phyloP scores from a whole-genome alignment of 1,139 yeast species.

The Saccharomyces hybrid region DNA sequence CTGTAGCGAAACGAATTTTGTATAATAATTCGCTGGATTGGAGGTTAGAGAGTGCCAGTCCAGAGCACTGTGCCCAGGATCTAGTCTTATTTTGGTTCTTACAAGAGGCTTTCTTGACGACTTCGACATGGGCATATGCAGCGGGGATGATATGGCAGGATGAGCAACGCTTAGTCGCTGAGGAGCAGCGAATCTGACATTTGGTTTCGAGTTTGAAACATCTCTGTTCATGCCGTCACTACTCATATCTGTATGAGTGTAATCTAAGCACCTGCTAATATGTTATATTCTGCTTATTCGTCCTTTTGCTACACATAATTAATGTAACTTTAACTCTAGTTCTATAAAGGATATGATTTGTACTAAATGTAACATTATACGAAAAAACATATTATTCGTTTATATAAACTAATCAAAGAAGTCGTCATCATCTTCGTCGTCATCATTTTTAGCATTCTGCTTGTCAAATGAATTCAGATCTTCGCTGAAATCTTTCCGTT shows the following conservation, averaged over 20 bases:
- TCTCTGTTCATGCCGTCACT: not conserved
- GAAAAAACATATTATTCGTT: not conserved
- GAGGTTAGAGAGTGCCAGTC: constrained; percentile 27
- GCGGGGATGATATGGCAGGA: constrained; percentile 4
- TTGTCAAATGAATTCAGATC: constrained; percentile 24
- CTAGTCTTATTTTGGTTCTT: constrained; percentile 25
- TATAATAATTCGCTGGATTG: not conserved
- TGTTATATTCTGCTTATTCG: no score
- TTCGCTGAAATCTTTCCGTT: constrained; percentile 37
- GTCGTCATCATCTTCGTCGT: constrained; percentile 34
- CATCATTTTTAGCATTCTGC: constrained; percentile 23
- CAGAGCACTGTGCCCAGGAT: constrained; percentile 31
- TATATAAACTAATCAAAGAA: constrained; percentile 33
- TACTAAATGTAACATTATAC: not conserved
- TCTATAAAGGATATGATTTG: no score
- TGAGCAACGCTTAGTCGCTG: not conserved
- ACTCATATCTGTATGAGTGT: not conserved
- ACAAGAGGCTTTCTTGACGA: constrained; percentile 9
- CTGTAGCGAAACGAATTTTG: not conserved
- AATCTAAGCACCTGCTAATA: no score
- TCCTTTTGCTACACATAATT: no score
- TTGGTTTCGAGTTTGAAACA: not conserved
- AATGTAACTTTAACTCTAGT: no score
- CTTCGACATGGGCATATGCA: constrained; percentile 7
- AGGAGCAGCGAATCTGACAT: not conserved